These are phyloP conservation scores for Ceriops zippeliana DNA, from an alignment of 345 rosid species.

Conservation along the genomic window DNA sequence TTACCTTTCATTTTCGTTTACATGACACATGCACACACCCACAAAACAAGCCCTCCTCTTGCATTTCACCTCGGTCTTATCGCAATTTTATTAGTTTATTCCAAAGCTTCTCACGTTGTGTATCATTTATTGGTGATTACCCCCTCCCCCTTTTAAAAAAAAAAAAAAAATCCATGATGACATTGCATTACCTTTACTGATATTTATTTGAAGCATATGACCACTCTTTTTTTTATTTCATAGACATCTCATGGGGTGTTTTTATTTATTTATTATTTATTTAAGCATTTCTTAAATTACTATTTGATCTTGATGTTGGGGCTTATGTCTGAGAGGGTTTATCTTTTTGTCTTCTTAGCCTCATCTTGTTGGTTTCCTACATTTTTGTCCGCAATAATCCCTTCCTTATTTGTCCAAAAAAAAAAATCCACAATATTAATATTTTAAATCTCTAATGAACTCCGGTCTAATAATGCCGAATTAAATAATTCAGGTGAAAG, in stretches of 20 bases:
- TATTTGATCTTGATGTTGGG: background rate
- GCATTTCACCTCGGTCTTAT: background rate
- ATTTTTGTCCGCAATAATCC: background rate
- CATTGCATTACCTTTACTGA: too few species aligned
- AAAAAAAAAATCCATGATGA: too few species aligned
- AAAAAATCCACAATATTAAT: too few species aligned
- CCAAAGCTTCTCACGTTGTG: background rate
- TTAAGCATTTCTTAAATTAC: background rate
- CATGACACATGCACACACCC: too few species aligned
- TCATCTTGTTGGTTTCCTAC: background rate
- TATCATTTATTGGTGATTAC: background rate
- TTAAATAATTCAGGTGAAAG: background rate
- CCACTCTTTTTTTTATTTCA: background rate
- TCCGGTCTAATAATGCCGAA: background rate
- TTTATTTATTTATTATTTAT: background rate
- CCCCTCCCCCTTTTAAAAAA: too few species aligned
- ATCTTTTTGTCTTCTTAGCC: background rate
- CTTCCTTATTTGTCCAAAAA: background rate
- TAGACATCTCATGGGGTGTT: background rate
- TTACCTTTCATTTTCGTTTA: background rate
- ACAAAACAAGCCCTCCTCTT: background rate
- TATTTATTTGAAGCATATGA: too few species aligned
- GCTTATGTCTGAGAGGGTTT: background rate
- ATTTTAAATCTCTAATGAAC: background rate
- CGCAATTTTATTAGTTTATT: background rate